phyloP scores from a whole-genome alignment of 129 eudicot species.

The Lactuca sativa region DNA sequence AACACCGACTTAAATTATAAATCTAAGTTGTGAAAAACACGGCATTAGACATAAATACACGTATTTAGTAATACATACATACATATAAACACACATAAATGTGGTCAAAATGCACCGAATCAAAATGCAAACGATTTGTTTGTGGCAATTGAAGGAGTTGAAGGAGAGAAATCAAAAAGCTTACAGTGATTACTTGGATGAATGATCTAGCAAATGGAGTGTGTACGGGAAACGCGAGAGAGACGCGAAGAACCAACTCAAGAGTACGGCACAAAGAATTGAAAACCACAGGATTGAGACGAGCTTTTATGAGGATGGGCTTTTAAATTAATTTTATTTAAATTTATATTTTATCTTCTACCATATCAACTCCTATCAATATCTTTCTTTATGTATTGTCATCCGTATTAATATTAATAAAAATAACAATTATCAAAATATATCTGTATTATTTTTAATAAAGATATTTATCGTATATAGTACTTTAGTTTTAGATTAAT shows the following conservation, averaged over 20 bases:
- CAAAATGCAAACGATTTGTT: neutral
- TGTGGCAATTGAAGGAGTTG: neutral
- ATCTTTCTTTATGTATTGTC: neutral
- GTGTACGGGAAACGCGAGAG: constrained; percentile 27
- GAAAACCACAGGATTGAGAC: constrained; percentile 71
- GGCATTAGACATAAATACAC: neutral
- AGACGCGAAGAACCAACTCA: constrained; percentile 33
- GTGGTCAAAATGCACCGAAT: neutral
- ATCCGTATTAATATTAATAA: neutral
- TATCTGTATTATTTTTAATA: too few species aligned
- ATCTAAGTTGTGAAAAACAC: neutral
- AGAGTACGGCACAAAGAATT: constrained; percentile 54
- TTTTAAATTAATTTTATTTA: constrained; percentile 20
- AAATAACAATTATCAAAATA: neutral
- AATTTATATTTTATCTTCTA: constrained; percentile 6
- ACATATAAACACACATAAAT: constrained; percentile 8
- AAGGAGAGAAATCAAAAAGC: neutral
- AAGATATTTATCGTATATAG: neutral
- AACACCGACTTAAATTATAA: constrained; percentile 13
- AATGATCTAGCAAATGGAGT: constrained; percentile 18
- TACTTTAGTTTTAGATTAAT: neutral
- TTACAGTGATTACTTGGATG: constrained; percentile 34
- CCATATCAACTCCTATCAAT: constrained; percentile 4
- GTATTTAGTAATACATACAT: constrained; percentile 6
- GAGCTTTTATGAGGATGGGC: constrained; percentile 55